Conservation (phyloP, 2,329 filamentous ascomycete genomes). For the Tolypocladium endophyticum region DNA sequence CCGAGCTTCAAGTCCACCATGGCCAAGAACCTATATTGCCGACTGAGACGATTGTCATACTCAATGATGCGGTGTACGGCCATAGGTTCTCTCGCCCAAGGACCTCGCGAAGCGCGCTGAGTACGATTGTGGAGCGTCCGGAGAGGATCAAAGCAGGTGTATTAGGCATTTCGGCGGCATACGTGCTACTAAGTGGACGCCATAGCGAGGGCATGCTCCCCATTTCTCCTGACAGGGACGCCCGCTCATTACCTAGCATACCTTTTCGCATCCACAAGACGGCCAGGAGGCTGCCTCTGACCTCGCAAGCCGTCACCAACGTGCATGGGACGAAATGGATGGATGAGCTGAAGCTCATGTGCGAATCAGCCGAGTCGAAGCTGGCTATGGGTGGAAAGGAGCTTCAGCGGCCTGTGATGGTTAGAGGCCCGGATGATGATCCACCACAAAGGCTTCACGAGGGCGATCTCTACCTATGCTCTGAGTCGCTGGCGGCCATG, state of each 20-base stretch:
- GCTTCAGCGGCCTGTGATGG: constrained; percentile 57
- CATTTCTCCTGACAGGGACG: constrained; percentile 51
- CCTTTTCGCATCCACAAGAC: constrained; percentile 86
- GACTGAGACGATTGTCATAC: constrained; percentile 64
- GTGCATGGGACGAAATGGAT: constrained; percentile 92
- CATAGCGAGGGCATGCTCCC: constrained; percentile 62
- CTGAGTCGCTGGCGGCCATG: constrained; percentile 76
- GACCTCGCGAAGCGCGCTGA: constrained; percentile 59
- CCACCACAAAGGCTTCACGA: constrained; percentile 59
- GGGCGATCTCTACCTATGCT: constrained; percentile 83
- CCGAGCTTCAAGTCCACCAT: constrained; percentile 57
- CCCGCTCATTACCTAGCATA: constrained; percentile 42
- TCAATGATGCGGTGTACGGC: constrained; percentile 92
- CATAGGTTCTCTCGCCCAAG: constrained; percentile 82
- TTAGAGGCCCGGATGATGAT: constrained; percentile 33
- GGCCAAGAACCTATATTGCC: constrained; percentile 26
- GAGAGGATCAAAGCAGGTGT: constrained; percentile 80
- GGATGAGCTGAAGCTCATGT: constrained; percentile 81
- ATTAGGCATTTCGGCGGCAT: constrained; percentile 74
- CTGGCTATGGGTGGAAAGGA: constrained; percentile 71
- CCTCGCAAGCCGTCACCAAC: constrained; percentile 70
- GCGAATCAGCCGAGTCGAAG: constrained; percentile 66
- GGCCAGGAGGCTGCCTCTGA: constrained; percentile 57
- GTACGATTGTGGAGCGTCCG: constrained; percentile 83
- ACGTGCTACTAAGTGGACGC: constrained; percentile 78